Conservation (phyloP, 345 rosid species). For the Melaleuca alternifolia region DNA sequence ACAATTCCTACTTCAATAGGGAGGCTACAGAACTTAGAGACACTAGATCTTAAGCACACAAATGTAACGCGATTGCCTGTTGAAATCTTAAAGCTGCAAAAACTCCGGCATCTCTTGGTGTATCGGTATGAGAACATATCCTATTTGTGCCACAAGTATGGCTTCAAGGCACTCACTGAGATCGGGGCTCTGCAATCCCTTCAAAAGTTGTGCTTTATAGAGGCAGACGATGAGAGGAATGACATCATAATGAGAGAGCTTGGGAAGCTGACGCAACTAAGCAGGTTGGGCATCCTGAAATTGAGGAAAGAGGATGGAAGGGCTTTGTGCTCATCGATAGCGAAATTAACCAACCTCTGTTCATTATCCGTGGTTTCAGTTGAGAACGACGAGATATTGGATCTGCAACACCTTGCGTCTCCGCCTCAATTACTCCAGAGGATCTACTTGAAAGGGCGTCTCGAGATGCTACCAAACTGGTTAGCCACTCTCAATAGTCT, state of each 20-base stretch:
- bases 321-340: constrained; percentile 8
- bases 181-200: constrained; percentile 6
- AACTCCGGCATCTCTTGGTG: constrained; percentile 13
- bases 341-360: constrained; percentile 1
- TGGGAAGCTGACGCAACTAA: constrained; percentile 3
- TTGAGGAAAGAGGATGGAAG: constrained; percentile 11
- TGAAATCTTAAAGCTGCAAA: constrained; percentile 7
- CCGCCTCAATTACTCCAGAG: constrained; percentile 20
- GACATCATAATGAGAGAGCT: constrained; percentile 1
- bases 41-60: constrained; percentile 22
- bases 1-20: constrained; percentile 11
- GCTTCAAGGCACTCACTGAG: neutral
- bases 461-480: constrained; percentile 16
- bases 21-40: constrained; percentile 16
- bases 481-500: constrained; percentile 8
- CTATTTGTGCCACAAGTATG: neutral
- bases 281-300: constrained; percentile 14
- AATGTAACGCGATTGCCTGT: constrained; percentile 4
- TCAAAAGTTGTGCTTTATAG: constrained; percentile 15
- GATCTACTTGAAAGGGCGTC: constrained; percentile 20
- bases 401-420: constrained; percentile 5
- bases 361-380: constrained; percentile 1
- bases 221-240: neutral
- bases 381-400: constrained; percentile 7
- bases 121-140: constrained; percentile 9